Evolutionary conservation across 2,329 filamentous ascomycete genomes (phyloP).

Genomic region (Aspergillus brasiliensis): DNA sequence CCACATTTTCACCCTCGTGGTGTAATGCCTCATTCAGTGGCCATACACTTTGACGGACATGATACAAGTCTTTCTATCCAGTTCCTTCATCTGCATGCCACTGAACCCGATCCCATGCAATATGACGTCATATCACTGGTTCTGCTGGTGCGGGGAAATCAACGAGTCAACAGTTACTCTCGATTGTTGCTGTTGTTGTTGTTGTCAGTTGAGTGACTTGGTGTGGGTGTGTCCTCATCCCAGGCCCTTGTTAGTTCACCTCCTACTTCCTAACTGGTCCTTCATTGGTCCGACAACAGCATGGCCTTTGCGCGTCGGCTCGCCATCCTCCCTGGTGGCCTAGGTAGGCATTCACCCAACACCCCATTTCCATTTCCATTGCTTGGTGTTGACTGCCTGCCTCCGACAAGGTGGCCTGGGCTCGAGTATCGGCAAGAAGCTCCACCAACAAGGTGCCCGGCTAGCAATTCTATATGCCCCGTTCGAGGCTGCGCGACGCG

Average conservation of each 20-base stretch:
- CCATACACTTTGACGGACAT: no score
- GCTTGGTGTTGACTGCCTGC: not conserved
- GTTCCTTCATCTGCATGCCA: no score
- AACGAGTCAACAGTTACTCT: no score
- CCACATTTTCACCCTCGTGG: no score
- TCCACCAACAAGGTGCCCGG: constrained; percentile 45
- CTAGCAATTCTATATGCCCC: constrained; percentile 52
- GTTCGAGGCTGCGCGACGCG: constrained; percentile 45
- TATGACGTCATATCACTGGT: no score
- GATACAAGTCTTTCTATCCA: no score
- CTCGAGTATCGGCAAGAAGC: constrained; percentile 45
- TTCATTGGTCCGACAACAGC: not conserved
- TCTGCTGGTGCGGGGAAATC: no score
- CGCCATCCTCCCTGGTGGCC: constrained; percentile 47
- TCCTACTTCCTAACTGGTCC: not conserved
- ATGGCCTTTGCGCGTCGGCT: constrained; percentile 45
- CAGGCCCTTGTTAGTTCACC: not conserved
- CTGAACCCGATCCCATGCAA: no score
- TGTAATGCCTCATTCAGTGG: no score
- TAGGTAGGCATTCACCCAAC: constrained; percentile 35
- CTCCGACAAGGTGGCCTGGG: constrained; percentile 42
- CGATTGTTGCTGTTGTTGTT: no score
- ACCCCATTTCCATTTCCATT: not conserved
- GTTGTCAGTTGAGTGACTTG: no score
- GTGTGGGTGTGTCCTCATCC: no score